Percentiles rank a stretch among this genome's conserved stretches.
Conservation (phyloP, 805 yeast species). For the Tetrapisispora taiwanensis region DNA sequence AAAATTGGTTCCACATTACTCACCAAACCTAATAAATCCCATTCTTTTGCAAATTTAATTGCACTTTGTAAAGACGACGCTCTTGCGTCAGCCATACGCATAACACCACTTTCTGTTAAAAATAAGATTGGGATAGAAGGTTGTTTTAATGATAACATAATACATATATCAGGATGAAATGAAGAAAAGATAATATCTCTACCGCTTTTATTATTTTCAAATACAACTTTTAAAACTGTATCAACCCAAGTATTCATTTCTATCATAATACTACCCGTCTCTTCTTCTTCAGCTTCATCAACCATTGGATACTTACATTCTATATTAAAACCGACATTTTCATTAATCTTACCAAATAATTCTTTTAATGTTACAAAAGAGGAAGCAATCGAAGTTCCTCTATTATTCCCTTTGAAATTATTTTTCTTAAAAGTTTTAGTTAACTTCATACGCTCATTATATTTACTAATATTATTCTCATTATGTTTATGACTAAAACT, state of each 20-base stretch:
- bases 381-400: constrained; percentile 85
- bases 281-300: constrained; percentile 83
- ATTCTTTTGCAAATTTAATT: constrained; percentile 76
- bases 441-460: constrained; percentile 55
- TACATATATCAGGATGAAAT: constrained; percentile 89
- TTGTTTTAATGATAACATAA: constrained; percentile 78
- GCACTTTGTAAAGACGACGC: constrained; percentile 86
- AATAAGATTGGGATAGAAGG: constrained; percentile 88
- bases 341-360: constrained; percentile 70
- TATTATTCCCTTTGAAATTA: constrained; percentile 84
- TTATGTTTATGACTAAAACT: neutral
- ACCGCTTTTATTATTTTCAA: constrained; percentile 56
- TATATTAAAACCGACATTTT: constrained; percentile 81
- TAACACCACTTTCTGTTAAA: constrained; percentile 81
- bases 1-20: constrained; percentile 80
- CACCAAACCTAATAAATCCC: constrained; percentile 89
- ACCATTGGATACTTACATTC: constrained; percentile 94
- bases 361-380: constrained; percentile 84
- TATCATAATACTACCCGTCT: constrained; percentile 72
- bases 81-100: constrained; percentile 78
- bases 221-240: constrained; percentile 69
- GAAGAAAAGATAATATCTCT: constrained; percentile 86
- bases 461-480: constrained; percentile 1
- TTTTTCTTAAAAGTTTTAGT: constrained; percentile 83
- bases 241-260: constrained; percentile 86